A percentile compares a stretch with the other conserved stretches of the same genome.
Evolutionary conservation across 768 basidiomycete species (phyloP).

Genomic region (Harrya chromipes): DNA sequence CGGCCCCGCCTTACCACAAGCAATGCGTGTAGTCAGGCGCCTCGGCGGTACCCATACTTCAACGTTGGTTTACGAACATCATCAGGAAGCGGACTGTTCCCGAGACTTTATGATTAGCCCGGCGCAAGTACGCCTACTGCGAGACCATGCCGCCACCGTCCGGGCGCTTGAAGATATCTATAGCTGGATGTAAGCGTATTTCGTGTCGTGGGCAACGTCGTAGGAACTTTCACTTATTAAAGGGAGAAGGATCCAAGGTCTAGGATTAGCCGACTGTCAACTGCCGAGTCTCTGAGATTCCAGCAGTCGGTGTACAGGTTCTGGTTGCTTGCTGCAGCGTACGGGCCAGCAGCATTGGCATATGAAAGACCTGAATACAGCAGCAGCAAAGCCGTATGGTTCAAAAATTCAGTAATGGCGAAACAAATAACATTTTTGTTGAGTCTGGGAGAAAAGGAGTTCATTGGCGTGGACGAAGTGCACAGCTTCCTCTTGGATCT

Average conservation of each 20-base stretch:
- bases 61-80: slow-evolving; percentile 7
- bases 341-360: slow-evolving; percentile 2
- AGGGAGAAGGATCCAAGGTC: slow-evolving; percentile 39
- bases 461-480: slow-evolving; percentile 20
- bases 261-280: slow-evolving; percentile 27
- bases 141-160: slow-evolving; percentile 24
- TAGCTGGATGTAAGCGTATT: slow-evolving; percentile 34
- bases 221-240: neutral
- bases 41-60: neutral
- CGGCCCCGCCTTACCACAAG: slow-evolving; percentile 32
- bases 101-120: slow-evolving; percentile 10
- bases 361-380: neutral
- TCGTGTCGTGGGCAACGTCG: neutral
- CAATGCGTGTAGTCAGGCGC: slow-evolving; percentile 26
- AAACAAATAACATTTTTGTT: slow-evolving; percentile 8
- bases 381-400: neutral
- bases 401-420: slow-evolving; percentile 4
- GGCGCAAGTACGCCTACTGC: slow-evolving; percentile 22
- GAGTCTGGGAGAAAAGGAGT: slow-evolving; percentile 11
- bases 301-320: slow-evolving; percentile 29
- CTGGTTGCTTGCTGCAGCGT: slow-evolving; percentile 21
- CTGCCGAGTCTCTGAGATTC: slow-evolving; percentile 32
- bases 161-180: slow-evolving; percentile 36
- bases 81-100: slow-evolving; percentile 2
- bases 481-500: slow-evolving; percentile 19